These are phyloP conservation scores for Ceratocystis colombiana DNA, from an alignment of 2,329 filamentous ascomycete genomes.

Conservation along the genomic window DNA sequence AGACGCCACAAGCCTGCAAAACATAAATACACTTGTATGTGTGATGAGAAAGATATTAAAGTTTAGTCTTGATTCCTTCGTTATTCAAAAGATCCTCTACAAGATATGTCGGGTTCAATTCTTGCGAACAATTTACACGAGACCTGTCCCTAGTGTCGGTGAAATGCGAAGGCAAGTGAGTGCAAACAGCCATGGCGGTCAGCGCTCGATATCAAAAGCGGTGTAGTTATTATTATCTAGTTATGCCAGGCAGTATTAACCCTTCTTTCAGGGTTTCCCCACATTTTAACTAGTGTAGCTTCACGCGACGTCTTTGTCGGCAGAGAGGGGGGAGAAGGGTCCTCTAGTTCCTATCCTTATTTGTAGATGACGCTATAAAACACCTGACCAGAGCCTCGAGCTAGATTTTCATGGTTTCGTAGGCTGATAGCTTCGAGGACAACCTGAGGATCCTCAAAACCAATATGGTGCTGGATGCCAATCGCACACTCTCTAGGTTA, in stretches of 20 bases:
- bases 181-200: constrained; percentile 2
- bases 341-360: too few species aligned
- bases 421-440: too few species aligned
- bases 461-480: too few species aligned
- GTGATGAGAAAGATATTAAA: constrained; percentile 10
- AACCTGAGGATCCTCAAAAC: too few species aligned
- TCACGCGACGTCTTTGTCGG: neutral
- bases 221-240: neutral
- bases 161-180: neutral
- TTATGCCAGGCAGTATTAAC: constrained; percentile 4
- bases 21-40: neutral
- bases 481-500: too few species aligned
- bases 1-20: neutral
- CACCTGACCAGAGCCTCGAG: too few species aligned
- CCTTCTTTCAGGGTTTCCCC: neutral
- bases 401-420: too few species aligned
- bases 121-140: neutral
- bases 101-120: neutral
- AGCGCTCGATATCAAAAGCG: neutral
- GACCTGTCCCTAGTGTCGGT: neutral
- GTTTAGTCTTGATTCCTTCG: neutral
- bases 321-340: neutral
- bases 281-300: too few species aligned
- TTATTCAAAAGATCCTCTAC: neutral
- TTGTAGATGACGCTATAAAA: too few species aligned